phyloP scores from a whole-genome alignment of 192 early-diverging fungal genomes.

The Rhizophlyctis rosea region DNA sequence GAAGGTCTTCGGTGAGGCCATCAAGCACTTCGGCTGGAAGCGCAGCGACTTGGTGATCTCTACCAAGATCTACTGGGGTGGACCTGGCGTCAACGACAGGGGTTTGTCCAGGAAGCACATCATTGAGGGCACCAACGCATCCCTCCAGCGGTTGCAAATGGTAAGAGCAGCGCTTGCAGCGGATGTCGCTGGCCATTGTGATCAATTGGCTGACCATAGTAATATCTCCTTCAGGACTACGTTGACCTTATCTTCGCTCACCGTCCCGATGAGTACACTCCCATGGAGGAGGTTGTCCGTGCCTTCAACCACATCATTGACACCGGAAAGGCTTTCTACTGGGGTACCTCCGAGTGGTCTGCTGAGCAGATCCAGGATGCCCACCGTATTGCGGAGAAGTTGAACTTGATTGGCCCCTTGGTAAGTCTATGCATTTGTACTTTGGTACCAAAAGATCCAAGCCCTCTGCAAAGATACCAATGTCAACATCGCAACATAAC shows the following conservation, averaged over 20 bases:
- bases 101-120: constrained; percentile 85
- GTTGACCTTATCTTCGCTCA: constrained; percentile 76
- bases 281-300: constrained; percentile 85
- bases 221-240: constrained; percentile 22
- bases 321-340: constrained; percentile 77
- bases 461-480: too few relatives aligned
- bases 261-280: constrained; percentile 67
- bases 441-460: too few relatives aligned
- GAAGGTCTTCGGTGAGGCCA: constrained; percentile 70
- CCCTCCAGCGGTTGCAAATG: constrained; percentile 65
- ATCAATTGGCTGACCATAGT: neutral
- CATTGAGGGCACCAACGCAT: constrained; percentile 72
- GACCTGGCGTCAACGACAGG: constrained; percentile 67
- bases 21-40: constrained; percentile 70
- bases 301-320: constrained; percentile 82
- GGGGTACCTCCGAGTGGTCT: constrained; percentile 83
- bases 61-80: constrained; percentile 64
- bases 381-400: constrained; percentile 58
- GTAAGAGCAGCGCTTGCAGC: too few relatives aligned
- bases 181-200: neutral
- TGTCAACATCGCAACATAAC: neutral
- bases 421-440: too few relatives aligned
- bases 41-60: constrained; percentile 74
- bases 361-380: constrained; percentile 75
- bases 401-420: constrained; percentile 68